Evolutionary conservation across 306 rosid species (phyloP).

Genomic region (Gastrolobium villosum): DNA sequence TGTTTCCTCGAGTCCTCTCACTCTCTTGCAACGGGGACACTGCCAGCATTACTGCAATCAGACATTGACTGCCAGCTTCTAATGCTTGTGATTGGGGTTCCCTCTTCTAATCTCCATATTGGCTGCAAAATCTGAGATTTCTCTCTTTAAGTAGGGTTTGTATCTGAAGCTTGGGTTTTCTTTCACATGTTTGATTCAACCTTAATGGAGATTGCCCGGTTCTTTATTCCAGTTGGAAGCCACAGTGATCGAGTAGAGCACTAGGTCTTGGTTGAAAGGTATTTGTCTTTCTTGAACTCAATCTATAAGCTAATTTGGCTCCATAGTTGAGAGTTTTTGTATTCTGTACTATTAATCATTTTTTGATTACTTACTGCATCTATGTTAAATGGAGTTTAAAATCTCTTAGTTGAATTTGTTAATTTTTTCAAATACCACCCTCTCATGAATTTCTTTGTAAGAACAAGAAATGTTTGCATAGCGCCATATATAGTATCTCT

Average conservation of each 20-base stretch:
- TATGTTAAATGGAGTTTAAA: slow-evolving; percentile 30
- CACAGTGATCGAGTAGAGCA: background rate
- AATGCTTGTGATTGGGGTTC: slow-evolving; percentile 9
- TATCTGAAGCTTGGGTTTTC: background rate
- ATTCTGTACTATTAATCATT: slow-evolving; percentile 12
- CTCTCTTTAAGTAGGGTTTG: slow-evolving; percentile 20
- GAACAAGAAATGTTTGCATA: background rate
- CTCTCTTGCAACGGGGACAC: background rate
- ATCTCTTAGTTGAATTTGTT: background rate
- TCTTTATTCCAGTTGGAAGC: background rate
- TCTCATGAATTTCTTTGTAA: slow-evolving; percentile 6
- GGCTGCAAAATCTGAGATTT: background rate
- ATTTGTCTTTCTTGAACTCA: background rate
- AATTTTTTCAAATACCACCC: background rate
- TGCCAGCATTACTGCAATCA: background rate
- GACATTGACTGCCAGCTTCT: background rate
- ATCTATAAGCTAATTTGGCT: slow-evolving; percentile 18
- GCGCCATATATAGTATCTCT: background rate
- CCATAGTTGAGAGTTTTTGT: background rate
- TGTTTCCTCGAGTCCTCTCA: background rate
- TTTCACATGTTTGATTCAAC: slow-evolving; percentile 13
- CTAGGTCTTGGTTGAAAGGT: slow-evolving; percentile 12
- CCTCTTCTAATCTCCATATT: background rate
- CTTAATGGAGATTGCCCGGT: slow-evolving; percentile 22
- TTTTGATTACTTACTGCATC: slow-evolving; percentile 23